These are phyloP conservation scores for Fennellomyces sp. DNA, from an alignment of 371 early-diverging fungal species.

Conservation along the genomic window DNA sequence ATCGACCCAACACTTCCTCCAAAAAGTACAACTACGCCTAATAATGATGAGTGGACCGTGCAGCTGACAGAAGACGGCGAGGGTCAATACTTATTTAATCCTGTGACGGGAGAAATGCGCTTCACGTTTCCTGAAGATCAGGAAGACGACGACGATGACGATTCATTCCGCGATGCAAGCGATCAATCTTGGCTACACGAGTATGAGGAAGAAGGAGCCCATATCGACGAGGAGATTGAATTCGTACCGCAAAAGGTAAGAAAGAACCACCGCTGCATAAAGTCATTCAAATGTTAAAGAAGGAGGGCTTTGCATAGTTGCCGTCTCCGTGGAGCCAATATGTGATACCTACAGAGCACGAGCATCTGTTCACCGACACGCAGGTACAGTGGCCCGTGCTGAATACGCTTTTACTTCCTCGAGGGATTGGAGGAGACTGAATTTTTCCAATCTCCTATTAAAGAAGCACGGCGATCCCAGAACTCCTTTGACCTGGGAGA, in stretches of 20 bases:
- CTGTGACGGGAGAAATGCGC: conserved; percentile 9
- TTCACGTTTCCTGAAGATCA: background rate
- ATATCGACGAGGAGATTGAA: background rate
- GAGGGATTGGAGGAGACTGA: background rate
- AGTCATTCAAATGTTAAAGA: too few relatives aligned
- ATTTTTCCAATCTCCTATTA: background rate
- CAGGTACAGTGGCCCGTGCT: background rate
- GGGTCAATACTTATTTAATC: conserved; percentile 6
- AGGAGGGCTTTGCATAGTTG: background rate
- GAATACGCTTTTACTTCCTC: background rate
- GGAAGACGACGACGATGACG: conserved; percentile 6
- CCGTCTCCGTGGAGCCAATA: conserved; percentile 4
- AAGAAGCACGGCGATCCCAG: background rate
- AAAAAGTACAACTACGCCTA: background rate
- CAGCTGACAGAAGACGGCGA: conserved; percentile 2
- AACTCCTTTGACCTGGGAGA: conserved; percentile 59
- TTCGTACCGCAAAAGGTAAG: conserved; percentile 10
- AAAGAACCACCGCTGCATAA: too few relatives aligned
- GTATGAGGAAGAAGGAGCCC: conserved; percentile 9
- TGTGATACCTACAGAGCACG: background rate
- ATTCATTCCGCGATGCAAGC: background rate
- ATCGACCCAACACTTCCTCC: background rate
- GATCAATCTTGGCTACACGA: conserved; percentile 2
- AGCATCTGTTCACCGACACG: background rate
- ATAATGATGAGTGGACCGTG: background rate